Evolutionary conservation across 2,329 filamentous ascomycete species (phyloP), one percentile per base, ranked within the genome.

Genomic region (Sclerotinia spermophila): DNA sequence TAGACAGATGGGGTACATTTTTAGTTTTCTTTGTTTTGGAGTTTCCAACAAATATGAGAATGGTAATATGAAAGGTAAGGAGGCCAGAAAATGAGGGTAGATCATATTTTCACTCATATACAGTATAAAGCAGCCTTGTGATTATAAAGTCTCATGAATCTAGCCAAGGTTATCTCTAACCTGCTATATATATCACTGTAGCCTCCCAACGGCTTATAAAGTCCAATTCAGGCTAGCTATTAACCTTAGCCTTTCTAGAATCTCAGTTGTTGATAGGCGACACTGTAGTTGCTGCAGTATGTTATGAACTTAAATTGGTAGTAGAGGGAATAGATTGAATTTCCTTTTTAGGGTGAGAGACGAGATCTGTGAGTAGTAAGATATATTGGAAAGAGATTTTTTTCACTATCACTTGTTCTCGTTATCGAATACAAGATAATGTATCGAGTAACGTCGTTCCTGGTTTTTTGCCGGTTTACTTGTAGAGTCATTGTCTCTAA

Each of bases 121-220:
- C n/a, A n/a, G n/a, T n/a, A n/a, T n/a, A n/a, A n/a, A n/a, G n/a
- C n/a, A n/a, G n/a, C n/a, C n/a, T n/a, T n/a, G n/a, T n/a, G n/a
- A 48, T 48, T 2, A 48, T 48, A 3, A 4, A n/a, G 24, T 48
- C n/a, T 2, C 45, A 48, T n/a, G 10, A n/a, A 48, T n/a, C 5
- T 48, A 0, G 1, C n/a, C n/a, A n/a, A n/a, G 1, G 45, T 11
- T n/a, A 21, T 10, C 24, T 48, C 1, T 2, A 13, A 48, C 10
- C 45, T 48, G 44, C 44, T 48, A 24, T 48, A 1, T 11, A 45
- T 45, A 40, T 40, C 44, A 48, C 44, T 48, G 5, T 24, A 48
- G 1, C 2, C 21, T 13, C 21, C 13, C 21, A 48, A 21, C 3
- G 11, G 44, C 10, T 24, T 48, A 2, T 4, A 24, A 24, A 21